Percentiles rank a stretch among this genome's conserved stretches.
phyloP scores from a whole-genome alignment of 2,329 filamentous ascomycete genomes.

The Diaporthe sp. region DNA sequence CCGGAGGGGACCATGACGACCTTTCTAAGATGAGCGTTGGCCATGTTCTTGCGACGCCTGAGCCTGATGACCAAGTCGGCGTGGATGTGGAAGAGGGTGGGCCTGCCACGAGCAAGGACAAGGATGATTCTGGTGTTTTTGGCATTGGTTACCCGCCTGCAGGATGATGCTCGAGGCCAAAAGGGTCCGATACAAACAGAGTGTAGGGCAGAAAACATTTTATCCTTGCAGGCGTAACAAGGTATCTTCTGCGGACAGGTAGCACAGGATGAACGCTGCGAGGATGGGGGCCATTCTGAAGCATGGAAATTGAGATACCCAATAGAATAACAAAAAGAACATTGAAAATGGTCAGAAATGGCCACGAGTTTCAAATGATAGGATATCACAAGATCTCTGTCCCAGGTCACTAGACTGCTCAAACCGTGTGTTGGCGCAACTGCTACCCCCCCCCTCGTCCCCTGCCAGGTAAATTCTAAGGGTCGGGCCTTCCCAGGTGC shows the following conservation, averaged over 20 bases:
- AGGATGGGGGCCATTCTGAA: not conserved
- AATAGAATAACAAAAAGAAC: constrained; percentile 2
- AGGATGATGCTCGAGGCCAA: not conserved
- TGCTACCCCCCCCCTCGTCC: not conserved
- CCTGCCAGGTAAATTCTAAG: constrained; percentile 29
- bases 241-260: not conserved
- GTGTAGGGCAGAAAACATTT: not conserved
- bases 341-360: no score
- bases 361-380: not conserved
- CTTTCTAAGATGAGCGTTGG: constrained; percentile 45
- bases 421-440: no score
- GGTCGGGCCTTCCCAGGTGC: constrained; percentile 37
- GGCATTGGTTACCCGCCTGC: constrained; percentile 6
- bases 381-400: not conserved
- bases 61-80: constrained; percentile 29
- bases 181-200: no score
- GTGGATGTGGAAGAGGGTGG: not conserved
- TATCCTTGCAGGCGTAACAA: not conserved
- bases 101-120: constrained; percentile 10
- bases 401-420: not conserved
- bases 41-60: constrained; percentile 42
- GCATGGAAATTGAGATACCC: constrained; percentile 28
- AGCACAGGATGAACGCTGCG: not conserved
- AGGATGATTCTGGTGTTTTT: constrained; percentile 11
- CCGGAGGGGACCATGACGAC: constrained; percentile 33